Conservation (phyloP, 257 asterid genomes). For the Misopates orontium region DNA sequence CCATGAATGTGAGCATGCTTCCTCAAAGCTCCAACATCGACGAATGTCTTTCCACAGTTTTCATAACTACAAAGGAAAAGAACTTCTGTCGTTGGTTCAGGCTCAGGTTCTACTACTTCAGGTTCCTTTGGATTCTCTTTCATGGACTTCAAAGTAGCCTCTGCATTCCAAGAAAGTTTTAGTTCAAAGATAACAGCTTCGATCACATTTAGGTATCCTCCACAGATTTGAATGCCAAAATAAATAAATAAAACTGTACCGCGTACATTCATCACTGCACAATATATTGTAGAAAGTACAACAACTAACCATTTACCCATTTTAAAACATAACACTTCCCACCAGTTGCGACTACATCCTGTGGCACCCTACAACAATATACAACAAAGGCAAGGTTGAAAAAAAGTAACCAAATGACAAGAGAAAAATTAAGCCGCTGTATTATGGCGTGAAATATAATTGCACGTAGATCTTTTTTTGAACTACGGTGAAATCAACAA, state of each 20-base stretch:
- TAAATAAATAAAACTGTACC: background rate
- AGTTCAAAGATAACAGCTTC: no score
- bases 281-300: background rate
- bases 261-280: background rate
- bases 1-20: conserved; percentile 99
- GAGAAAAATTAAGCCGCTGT: no score
- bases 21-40: conserved; percentile 95
- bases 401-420: background rate
- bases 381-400: background rate
- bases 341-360: conserved; percentile 85
- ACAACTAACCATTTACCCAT: conserved; percentile 93
- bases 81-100: conserved; percentile 95
- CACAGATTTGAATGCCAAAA: no score
- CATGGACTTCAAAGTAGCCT: conserved; percentile 61
- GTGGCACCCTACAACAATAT: conserved; percentile 73
- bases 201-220: no score
- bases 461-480: no score
- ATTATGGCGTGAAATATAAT: no score
- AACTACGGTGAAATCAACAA: no score
- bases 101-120: conserved; percentile 70
- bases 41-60: conserved; percentile 97
- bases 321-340: conserved; percentile 73
- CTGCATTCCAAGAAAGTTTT: conserved; percentile 43
- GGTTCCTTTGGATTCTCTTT: conserved; percentile 69
- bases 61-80: conserved; percentile 95